These are phyloP conservation scores for Viridothelium virens DNA, from an alignment of 495 filamentous ascomycete species.

Conservation along the genomic window DNA sequence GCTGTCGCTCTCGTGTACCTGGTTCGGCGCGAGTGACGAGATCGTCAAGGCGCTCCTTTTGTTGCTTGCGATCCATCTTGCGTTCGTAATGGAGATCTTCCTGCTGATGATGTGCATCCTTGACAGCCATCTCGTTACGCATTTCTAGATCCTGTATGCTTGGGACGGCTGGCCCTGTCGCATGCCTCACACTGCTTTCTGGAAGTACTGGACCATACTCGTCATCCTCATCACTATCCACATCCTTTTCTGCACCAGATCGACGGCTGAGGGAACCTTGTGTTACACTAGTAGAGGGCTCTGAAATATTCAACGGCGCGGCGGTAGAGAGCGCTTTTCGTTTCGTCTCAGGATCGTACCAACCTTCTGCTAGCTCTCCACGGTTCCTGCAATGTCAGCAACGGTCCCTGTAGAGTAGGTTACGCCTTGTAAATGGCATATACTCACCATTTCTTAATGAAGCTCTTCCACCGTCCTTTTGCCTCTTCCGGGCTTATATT, in stretches of 20 bases:
- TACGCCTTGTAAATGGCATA: background rate
- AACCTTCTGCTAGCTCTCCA: constrained; percentile 83
- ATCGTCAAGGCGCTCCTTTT: constrained; percentile 66
- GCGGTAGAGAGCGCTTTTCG: constrained; percentile 20
- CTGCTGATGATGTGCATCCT: constrained; percentile 47
- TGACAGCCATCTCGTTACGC: constrained; percentile 49
- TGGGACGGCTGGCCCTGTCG: constrained; percentile 66
- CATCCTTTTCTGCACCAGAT: constrained; percentile 32
- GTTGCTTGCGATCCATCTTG: constrained; percentile 51
- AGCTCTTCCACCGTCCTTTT: constrained; percentile 88
- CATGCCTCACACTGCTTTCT: constrained; percentile 22
- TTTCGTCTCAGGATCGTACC: constrained; percentile 66
- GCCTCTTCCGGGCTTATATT: constrained; percentile 61
- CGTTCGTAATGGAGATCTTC: constrained; percentile 53
- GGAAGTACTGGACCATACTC: constrained; percentile 66
- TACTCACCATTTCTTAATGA: constrained; percentile 74
- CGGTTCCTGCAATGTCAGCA: constrained; percentile 63
- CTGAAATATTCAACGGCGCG: constrained; percentile 11
- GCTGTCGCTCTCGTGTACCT: constrained; percentile 71
- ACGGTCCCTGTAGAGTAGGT: background rate
- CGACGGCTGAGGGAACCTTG: constrained; percentile 32
- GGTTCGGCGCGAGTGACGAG: constrained; percentile 74
- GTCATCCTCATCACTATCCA: constrained; percentile 52
- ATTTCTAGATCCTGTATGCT: constrained; percentile 64
- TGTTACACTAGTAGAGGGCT: background rate